phyloP scores from a whole-genome alignment of 148 eudicot genomes.

The Camellia sinensis region DNA sequence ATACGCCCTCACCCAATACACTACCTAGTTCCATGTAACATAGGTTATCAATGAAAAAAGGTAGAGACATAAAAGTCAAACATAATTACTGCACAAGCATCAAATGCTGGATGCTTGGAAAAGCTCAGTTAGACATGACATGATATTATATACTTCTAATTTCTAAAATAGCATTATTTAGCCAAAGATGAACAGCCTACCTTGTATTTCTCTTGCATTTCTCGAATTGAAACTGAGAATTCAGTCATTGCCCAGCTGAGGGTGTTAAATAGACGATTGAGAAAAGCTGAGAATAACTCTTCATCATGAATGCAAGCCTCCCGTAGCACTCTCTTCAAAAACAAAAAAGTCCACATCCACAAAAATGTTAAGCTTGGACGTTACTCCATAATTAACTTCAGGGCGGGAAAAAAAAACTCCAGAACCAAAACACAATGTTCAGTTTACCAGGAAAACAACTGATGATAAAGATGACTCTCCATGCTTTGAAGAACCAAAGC shows the following conservation, averaged over 20 bases:
- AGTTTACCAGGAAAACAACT: conserved; percentile 60
- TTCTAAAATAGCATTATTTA: background rate
- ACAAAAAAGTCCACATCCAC: conserved; percentile 1
- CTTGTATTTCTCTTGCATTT: conserved; percentile 87
- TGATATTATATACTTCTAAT: background rate
- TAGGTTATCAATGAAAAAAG: background rate
- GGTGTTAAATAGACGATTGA: conserved; percentile 84
- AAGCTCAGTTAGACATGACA: background rate
- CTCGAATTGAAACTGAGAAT: conserved; percentile 86
- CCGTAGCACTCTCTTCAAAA: conserved; percentile 64
- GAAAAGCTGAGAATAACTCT: conserved; percentile 71
- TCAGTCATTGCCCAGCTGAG: conserved; percentile 97
- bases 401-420: background rate
- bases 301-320: conserved; percentile 69
- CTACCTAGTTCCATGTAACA: background rate
- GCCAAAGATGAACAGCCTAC: conserved; percentile 22
- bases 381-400: background rate
- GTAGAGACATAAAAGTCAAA: background rate
- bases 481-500: conserved; percentile 73
- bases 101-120: background rate
- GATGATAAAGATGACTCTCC: conserved; percentile 84
- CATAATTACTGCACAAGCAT: background rate
- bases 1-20: background rate
- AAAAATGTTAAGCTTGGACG: background rate
- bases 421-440: conserved; percentile 7